Conservation (phyloP, 352 stramenopile genomes). For the Aphanomyces invadans region DNA sequence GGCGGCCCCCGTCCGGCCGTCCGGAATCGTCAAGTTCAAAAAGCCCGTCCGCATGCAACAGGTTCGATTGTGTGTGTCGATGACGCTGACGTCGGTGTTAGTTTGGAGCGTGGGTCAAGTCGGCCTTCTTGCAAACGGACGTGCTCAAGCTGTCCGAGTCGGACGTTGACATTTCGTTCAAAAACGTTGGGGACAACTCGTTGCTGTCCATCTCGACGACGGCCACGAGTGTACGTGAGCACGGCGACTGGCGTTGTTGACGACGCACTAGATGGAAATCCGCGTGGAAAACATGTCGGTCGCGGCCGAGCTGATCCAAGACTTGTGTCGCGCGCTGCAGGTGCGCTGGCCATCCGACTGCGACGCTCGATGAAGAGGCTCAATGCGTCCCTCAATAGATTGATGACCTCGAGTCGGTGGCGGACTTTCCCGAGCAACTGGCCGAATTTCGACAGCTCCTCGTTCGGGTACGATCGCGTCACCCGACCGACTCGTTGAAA, state of each 20-base stretch:
- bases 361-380: too few species aligned
- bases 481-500: too few species aligned
- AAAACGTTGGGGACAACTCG: slow-evolving; percentile 47
- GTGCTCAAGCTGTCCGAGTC: slow-evolving; percentile 19
- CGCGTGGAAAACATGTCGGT: slow-evolving; percentile 82
- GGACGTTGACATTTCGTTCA: slow-evolving; percentile 47
- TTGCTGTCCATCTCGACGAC: slow-evolving; percentile 41
- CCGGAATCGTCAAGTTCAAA: slow-evolving; percentile 56
- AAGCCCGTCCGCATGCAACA: slow-evolving; percentile 65
- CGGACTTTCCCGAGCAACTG: slow-evolving; percentile 86
- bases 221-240: slow-evolving; percentile 1
- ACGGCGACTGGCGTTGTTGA: neutral
- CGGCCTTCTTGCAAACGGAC: slow-evolving; percentile 45
- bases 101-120: slow-evolving; percentile 52
- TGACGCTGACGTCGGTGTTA: too few species aligned
- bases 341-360: slow-evolving; percentile 48
- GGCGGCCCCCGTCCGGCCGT: slow-evolving; percentile 29
- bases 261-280: slow-evolving; percentile 40
- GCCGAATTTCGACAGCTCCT: slow-evolving; percentile 66
- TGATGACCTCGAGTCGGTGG: slow-evolving; percentile 66
- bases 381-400: too few species aligned
- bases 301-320: slow-evolving; percentile 81
- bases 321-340: slow-evolving; percentile 75
- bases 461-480: slow-evolving; percentile 34
- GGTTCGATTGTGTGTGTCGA: too few species aligned